Percentiles rank a stretch among this genome's conserved stretches.
phyloP scores from a whole-genome alignment of 2,329 filamentous ascomycete species.

The Clonostachys solani region DNA sequence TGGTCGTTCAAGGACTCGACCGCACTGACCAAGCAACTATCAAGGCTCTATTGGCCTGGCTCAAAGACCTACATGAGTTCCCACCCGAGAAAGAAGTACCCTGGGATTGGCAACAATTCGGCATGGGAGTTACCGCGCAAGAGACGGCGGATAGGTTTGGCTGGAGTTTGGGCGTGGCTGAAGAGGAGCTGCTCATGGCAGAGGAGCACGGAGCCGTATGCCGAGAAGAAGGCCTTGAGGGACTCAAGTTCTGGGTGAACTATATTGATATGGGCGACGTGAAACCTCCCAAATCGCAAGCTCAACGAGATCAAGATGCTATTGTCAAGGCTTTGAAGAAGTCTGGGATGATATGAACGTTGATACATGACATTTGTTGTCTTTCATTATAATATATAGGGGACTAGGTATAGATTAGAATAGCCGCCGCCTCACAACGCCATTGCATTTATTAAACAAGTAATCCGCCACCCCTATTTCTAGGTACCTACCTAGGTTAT shows the following conservation, averaged over 20 bases:
- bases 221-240: slow-evolving; percentile 87
- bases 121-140: slow-evolving; percentile 82
- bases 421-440: neutral
- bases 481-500: too few relatives aligned
- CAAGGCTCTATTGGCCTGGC: slow-evolving; percentile 69
- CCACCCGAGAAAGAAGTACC: slow-evolving; percentile 59
- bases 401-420: neutral
- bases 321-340: slow-evolving; percentile 37
- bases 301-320: slow-evolving; percentile 29
- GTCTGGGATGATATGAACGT: slow-evolving; percentile 28
- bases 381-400: neutral
- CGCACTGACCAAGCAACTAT: slow-evolving; percentile 90
- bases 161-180: slow-evolving; percentile 95
- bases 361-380: neutral
- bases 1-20: slow-evolving; percentile 86
- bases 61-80: slow-evolving; percentile 66
- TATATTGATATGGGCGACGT: slow-evolving; percentile 44
- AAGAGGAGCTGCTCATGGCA: slow-evolving; percentile 95
- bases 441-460: neutral
- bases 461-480: too few relatives aligned
- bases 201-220: slow-evolving; percentile 86
- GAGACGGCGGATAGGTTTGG: slow-evolving; percentile 87
- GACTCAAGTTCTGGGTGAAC: slow-evolving; percentile 92
- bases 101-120: slow-evolving; percentile 77
- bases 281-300: slow-evolving; percentile 17